These are phyloP conservation scores for Cinchona pubescens DNA, from an alignment of 257 asterid species.

Conservation along the genomic window DNA sequence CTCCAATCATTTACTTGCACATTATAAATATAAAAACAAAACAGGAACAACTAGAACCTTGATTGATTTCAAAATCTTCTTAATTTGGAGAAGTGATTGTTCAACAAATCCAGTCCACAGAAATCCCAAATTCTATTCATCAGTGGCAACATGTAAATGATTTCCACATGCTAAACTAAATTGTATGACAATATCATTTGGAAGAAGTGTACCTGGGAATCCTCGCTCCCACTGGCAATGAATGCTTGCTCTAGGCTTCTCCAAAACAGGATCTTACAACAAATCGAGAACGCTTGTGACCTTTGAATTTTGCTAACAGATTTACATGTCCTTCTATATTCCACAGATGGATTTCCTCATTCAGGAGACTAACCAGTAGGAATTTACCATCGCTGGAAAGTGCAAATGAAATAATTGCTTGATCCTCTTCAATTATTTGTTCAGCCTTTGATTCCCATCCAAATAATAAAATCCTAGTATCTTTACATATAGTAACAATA, in stretches of 20 bases:
- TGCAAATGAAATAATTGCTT: slow-evolving; percentile 62
- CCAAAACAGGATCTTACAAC: slow-evolving; percentile 88
- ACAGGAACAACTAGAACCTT: neutral
- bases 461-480: slow-evolving; percentile 48
- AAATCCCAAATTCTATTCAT: neutral
- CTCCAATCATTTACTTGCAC: neutral
- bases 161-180: neutral
- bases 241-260: slow-evolving; percentile 77
- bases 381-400: slow-evolving; percentile 68
- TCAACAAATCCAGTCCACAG: neutral
- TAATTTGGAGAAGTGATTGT: neutral
- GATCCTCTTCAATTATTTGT: slow-evolving; percentile 72
- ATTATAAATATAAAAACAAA: neutral
- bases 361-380: slow-evolving; percentile 67
- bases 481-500: slow-evolving; percentile 68
- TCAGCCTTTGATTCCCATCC: slow-evolving; percentile 75
- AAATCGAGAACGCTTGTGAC: slow-evolving; percentile 81
- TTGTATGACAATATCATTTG: slow-evolving; percentile 12
- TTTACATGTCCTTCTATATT: slow-evolving; percentile 53
- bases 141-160: neutral
- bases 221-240: slow-evolving; percentile 94
- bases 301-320: slow-evolving; percentile 67
- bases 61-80: neutral
- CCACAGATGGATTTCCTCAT: slow-evolving; percentile 93
- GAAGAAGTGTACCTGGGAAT: slow-evolving; percentile 62